phyloP scores from a whole-genome alignment of 257 asterid species.

The Primulina huaijiensis region DNA sequence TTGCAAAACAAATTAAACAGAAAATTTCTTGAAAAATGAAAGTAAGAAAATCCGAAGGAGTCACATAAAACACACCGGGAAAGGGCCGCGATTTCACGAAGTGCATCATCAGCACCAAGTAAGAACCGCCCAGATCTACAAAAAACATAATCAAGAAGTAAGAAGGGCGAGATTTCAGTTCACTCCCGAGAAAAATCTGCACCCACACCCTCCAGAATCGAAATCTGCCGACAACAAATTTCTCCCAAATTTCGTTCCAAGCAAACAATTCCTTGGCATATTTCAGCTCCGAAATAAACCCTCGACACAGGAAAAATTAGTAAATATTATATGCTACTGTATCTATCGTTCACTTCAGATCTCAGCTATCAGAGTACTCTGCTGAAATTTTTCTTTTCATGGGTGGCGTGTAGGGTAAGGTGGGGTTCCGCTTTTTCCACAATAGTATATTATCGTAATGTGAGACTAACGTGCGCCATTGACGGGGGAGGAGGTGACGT shows the following conservation, averaged over 20 bases:
- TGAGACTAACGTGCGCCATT: conserved; percentile 40
- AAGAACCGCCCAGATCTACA: conserved; percentile 43
- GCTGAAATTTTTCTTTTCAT: neutral
- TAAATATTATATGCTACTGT: conserved; percentile 25
- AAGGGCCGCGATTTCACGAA: conserved; percentile 28
- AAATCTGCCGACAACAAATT: conserved; percentile 26
- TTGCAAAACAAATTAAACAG: neutral
- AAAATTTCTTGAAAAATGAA: neutral
- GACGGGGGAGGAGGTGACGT: conserved; percentile 46
- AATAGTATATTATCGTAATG: conserved; percentile 24
- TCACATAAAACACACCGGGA: conserved; percentile 38
- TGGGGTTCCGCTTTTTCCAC: conserved; percentile 15
- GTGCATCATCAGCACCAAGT: conserved; percentile 49
- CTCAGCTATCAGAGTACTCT: conserved; percentile 35
- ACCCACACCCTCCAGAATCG: conserved; percentile 24
- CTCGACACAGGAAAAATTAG: conserved; percentile 26
- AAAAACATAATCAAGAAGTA: conserved; percentile 20
- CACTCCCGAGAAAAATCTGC: conserved; percentile 27
- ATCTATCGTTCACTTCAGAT: conserved; percentile 33
- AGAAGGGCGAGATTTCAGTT: conserved; percentile 27
- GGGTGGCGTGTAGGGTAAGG: conserved; percentile 26
- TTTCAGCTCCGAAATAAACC: conserved; percentile 29
- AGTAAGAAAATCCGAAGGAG: neutral
- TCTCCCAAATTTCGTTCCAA: conserved; percentile 23
- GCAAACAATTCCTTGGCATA: conserved; percentile 26